Base-by-base conservation (phyloP, 2,329 filamentous ascomycete species). In the Elsinoe ampelina region DNA sequence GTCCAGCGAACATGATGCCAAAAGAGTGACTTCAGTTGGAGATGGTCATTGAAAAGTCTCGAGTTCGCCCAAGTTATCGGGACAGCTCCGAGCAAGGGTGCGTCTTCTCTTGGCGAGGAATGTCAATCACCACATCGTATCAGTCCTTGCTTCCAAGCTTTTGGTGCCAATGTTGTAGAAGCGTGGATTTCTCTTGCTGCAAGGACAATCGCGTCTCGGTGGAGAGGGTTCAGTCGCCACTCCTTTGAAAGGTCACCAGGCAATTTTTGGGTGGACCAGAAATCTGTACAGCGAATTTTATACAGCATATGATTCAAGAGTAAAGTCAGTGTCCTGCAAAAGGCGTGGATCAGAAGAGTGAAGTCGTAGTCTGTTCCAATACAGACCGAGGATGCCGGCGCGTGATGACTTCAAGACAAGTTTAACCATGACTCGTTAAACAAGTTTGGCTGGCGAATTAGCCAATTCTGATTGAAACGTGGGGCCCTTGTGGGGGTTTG, bases 341-440 rank as follows among this genome's bases (percentile, higher is more conserved):
- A 30, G 26, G 7, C 26, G 2, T 8, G 7, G 26, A 5, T 5
- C 26, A 5, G 26, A 30, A 30, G 26, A 30, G 26, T 8, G 26
- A 5, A 30, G 26, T 30, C 5, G 7, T 30, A 30, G 4, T 30
- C 30, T 34, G 10, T 12, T 11, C 11, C 17, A 15, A 22, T 22
- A 22, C 22, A 22, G 15, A 50, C 45, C 45, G 32, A 34, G 26
- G 45, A 50, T 12, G 45, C 34, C 12, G n/a, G 15, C 10, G 17
- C 15, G 20, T 35, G 45, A 50, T 50, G 45, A 50, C 34, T 30
- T 50, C 45, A 50, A 50, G 45, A 50, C 30, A 11, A 35, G 26
- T 50, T 50, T 26, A 50, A 50, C 45, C 45, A 50, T 50, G 45
- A 50, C 45, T 50, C 45, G 45, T 35, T 35, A 34, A 35, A 50